Evolutionary conservation across 768 basidiomycete genomes (phyloP).

Genomic region (Mycena vitilis): DNA sequence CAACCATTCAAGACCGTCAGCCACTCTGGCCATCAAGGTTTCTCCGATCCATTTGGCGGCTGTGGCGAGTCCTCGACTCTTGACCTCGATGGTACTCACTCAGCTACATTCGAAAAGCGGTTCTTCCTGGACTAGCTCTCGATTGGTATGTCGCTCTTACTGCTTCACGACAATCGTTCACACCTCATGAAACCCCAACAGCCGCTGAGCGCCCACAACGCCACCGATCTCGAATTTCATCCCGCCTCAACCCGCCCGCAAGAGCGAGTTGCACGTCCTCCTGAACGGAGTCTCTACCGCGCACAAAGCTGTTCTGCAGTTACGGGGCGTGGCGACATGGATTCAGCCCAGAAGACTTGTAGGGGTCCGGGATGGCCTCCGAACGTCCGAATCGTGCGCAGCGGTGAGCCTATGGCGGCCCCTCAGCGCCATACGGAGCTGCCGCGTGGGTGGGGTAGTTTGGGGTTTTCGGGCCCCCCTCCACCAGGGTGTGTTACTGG

Average conservation of each 20-base stretch:
- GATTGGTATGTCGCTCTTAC: no score
- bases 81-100: background rate
- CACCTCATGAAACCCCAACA: no score
- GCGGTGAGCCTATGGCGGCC: constrained; percentile 11
- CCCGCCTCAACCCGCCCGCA: background rate
- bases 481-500: constrained; percentile 24
- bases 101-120: background rate
- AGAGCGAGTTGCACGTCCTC: background rate
- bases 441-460: constrained; percentile 22
- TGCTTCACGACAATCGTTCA: no score
- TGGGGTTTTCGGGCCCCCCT: constrained; percentile 27
- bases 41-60: constrained; percentile 3
- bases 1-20: background rate
- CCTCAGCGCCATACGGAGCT: constrained; percentile 8
- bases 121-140: no score
- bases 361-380: constrained; percentile 30
- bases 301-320: constrained; percentile 9
- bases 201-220: background rate
- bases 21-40: constrained; percentile 9
- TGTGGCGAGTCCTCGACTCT: background rate
- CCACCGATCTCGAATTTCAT: background rate
- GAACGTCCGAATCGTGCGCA: constrained; percentile 13
- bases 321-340: constrained; percentile 3
- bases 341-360: constrained; percentile 26
- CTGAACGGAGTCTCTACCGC: constrained; percentile 17